Evolutionary conservation across 495 filamentous ascomycete species (phyloP).

Genomic region (Echria macrotheca): DNA sequence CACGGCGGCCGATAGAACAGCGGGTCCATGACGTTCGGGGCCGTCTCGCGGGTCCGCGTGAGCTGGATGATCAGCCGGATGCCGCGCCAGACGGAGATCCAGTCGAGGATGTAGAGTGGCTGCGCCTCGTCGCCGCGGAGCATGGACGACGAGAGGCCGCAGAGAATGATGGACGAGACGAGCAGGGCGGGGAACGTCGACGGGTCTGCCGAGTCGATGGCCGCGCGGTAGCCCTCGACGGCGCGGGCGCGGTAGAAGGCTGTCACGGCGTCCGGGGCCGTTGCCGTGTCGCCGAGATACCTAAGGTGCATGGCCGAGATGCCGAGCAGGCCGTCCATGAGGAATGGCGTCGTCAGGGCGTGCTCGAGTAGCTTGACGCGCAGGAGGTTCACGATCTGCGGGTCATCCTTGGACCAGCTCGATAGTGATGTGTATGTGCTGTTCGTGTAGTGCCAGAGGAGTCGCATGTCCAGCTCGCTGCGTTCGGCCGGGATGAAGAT

Average conservation of each 20-base stretch:
- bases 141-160: conserved; percentile 34
- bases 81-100: conserved; percentile 44
- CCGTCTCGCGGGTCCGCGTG: conserved; percentile 15
- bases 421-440: conserved; percentile 35
- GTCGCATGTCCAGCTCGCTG: conserved; percentile 33
- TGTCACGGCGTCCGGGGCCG: conserved; percentile 19
- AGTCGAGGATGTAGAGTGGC: conserved; percentile 38
- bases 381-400: conserved; percentile 33
- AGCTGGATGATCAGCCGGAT: conserved; percentile 38
- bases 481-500: conserved; percentile 26
- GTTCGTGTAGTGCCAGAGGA: conserved; percentile 40
- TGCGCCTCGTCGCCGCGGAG: conserved; percentile 35
- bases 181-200: conserved; percentile 37
- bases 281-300: conserved; percentile 25
- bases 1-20: conserved; percentile 37
- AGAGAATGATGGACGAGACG: conserved; percentile 37
- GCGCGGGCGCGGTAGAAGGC: conserved; percentile 37
- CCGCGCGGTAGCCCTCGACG: conserved; percentile 40
- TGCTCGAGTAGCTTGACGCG: conserved; percentile 40
- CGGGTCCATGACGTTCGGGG: conserved; percentile 28
- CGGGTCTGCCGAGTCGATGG: conserved; percentile 34
- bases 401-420: conserved; percentile 24
- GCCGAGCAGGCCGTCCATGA: conserved; percentile 47
- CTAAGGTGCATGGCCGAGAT: conserved; percentile 36
- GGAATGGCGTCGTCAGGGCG: conserved; percentile 42